A percentile compares a stretch with the other conserved stretches of the same genome.
These are phyloP conservation scores for Inga leiocalycina DNA, from an alignment of 306 rosid genomes.

Conservation along the genomic window DNA sequence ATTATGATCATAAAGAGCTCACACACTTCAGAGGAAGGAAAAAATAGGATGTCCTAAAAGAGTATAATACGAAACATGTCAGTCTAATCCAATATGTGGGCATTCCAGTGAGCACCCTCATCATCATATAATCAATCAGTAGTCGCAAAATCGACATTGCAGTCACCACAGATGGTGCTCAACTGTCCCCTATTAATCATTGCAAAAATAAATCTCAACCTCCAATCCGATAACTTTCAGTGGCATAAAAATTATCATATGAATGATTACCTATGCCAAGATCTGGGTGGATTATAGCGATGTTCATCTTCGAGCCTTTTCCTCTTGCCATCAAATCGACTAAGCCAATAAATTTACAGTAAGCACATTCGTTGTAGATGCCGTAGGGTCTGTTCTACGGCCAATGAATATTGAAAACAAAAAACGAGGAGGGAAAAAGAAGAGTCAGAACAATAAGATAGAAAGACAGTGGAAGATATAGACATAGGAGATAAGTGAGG, in stretches of 20 bases:
- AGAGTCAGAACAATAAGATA: too few species aligned
- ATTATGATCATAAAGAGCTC: neutral
- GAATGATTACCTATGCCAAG: slow-evolving; percentile 76
- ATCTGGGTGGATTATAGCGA: slow-evolving; percentile 87
- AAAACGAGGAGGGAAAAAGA: neutral
- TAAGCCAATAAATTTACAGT: neutral
- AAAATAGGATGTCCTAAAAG: neutral
- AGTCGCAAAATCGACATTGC: neutral
- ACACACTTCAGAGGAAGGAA: neutral
- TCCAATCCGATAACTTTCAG: neutral
- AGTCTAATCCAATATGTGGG: neutral
- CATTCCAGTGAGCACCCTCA: neutral
- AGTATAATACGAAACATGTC: neutral
- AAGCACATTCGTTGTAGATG: neutral
- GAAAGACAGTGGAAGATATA: neutral
- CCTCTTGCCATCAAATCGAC: slow-evolving; percentile 41
- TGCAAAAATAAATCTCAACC: neutral
- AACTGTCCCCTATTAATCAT: neutral
- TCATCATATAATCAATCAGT: neutral
- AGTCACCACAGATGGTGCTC: neutral
- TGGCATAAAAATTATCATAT: neutral
- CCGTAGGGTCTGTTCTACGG: neutral
- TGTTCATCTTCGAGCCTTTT: slow-evolving; percentile 53
- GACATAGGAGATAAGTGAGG: neutral
- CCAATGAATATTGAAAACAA: neutral